phyloP scores from a whole-genome alignment of 495 filamentous ascomycete genomes.

The Xylaria bambusicola region DNA sequence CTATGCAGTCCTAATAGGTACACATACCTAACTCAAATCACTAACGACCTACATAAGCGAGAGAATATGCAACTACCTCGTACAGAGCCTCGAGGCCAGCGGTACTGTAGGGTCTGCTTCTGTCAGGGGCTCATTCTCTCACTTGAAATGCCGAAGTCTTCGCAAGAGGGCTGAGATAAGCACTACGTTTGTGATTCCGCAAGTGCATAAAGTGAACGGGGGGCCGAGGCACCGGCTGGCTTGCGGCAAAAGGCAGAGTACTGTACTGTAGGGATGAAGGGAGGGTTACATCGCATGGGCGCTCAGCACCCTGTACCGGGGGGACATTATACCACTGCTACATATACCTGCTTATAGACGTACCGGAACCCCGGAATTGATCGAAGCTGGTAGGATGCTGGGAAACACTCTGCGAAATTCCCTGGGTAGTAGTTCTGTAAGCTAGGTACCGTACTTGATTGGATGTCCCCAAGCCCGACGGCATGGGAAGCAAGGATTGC shows the following conservation, averaged over 20 bases:
- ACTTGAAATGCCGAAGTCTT: not conserved
- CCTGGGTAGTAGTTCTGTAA: too few species aligned
- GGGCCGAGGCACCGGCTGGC: not conserved
- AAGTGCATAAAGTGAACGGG: not conserved
- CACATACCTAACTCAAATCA: too few species aligned
- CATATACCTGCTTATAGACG: not conserved
- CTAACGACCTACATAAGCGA: too few species aligned
- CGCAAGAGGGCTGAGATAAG: not conserved
- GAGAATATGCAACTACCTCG: not conserved
- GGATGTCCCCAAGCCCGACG: constrained; percentile 6
- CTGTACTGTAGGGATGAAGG: too few species aligned
- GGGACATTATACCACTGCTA: too few species aligned
- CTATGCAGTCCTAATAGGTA: too few species aligned
- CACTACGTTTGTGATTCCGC: not conserved
- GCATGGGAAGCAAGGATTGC: not conserved
- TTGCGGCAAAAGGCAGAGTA: not conserved
- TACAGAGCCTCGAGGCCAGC: too few species aligned
- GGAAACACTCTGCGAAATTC: constrained; percentile 14
- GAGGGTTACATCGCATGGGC: constrained; percentile 7
- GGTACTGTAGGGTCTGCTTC: too few species aligned
- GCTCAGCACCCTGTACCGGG: not conserved
- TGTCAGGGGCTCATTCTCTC: too few species aligned
- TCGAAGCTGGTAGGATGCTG: not conserved
- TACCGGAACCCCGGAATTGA: constrained; percentile 8
- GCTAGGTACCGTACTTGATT: too few species aligned